phyloP scores from a whole-genome alignment of 169 alveolate species.

The Pseudocohnilembus persalinus region DNA sequence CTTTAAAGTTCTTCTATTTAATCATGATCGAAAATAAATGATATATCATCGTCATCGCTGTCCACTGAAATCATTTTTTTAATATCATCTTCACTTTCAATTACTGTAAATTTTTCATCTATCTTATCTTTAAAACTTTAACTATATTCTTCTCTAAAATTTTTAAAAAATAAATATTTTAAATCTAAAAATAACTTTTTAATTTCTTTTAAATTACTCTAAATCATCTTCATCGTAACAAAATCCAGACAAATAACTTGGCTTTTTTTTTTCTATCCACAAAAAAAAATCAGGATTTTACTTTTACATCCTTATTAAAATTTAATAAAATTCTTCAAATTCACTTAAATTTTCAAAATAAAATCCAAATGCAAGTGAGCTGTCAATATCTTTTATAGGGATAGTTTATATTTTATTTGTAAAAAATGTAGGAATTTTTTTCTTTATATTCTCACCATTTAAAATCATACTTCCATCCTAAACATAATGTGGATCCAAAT shows the following conservation, averaged over 20 bases:
- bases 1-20: too few relatives aligned
- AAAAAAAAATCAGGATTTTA: background rate
- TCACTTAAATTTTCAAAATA: constrained; percentile 13
- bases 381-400: background rate
- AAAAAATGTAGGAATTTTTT: constrained; percentile 13
- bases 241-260: background rate
- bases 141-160: too few relatives aligned
- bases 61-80: too few relatives aligned
- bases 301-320: background rate
- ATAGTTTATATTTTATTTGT: constrained; percentile 1
- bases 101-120: too few relatives aligned
- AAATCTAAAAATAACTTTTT: too few relatives aligned
- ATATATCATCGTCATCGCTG: too few relatives aligned
- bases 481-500: constrained; percentile 39
- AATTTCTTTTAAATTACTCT: too few relatives aligned
- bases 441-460: background rate
- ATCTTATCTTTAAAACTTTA: too few relatives aligned
- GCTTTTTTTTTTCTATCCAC: background rate
- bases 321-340: background rate
- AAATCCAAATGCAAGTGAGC: constrained; percentile 23
- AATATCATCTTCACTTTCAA: too few relatives aligned
- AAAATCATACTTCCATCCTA: constrained; percentile 9
- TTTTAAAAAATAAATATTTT: too few relatives aligned
- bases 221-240: background rate
- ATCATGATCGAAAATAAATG: too few relatives aligned